phyloP scores from a whole-genome alignment of 495 filamentous ascomycete genomes.

The Astrothelium macrocarpum region DNA sequence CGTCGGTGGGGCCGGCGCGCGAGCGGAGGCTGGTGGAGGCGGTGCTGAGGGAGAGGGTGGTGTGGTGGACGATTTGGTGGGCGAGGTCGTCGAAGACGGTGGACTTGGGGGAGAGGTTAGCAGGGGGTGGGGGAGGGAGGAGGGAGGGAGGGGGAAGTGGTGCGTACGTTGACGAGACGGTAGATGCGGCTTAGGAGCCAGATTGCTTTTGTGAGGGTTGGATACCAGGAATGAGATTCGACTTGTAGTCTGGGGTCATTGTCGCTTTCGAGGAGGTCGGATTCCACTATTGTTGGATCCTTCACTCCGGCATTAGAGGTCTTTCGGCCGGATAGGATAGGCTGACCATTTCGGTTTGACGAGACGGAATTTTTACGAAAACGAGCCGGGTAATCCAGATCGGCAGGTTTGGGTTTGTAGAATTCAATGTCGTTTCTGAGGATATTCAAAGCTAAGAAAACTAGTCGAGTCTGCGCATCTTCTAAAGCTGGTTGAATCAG shows the following conservation, averaged over 20 bases:
- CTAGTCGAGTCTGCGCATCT: constrained; percentile 65
- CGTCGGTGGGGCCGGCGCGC: constrained; percentile 43
- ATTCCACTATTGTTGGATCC: constrained; percentile 42
- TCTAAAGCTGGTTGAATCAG: constrained; percentile 60
- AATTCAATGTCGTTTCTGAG: constrained; percentile 60
- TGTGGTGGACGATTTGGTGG: constrained; percentile 68
- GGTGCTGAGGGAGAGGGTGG: constrained; percentile 53
- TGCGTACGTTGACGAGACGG: constrained; percentile 65
- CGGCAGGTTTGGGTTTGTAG: constrained; percentile 58
- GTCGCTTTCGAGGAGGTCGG: constrained; percentile 29
- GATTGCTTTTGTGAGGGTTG: constrained; percentile 65
- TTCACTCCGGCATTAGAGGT: constrained; percentile 27
- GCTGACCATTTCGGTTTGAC: constrained; percentile 33
- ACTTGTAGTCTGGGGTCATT: constrained; percentile 29
- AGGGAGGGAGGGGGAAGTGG: not conserved
- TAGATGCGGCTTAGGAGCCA: constrained; percentile 80
- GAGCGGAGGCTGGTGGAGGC: constrained; percentile 42
- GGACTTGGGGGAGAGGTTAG: constrained; percentile 32
- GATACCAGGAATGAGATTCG: constrained; percentile 43
- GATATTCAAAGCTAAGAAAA: constrained; percentile 59
- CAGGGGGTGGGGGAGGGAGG: not conserved
- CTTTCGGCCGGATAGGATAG: constrained; percentile 32
- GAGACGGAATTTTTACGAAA: constrained; percentile 41
- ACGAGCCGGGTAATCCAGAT: constrained; percentile 55
- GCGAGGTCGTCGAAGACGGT: constrained; percentile 70